phyloP scores from a whole-genome alignment of 2,329 filamentous ascomycete species.

The Lecanoromycetidae sp. region DNA sequence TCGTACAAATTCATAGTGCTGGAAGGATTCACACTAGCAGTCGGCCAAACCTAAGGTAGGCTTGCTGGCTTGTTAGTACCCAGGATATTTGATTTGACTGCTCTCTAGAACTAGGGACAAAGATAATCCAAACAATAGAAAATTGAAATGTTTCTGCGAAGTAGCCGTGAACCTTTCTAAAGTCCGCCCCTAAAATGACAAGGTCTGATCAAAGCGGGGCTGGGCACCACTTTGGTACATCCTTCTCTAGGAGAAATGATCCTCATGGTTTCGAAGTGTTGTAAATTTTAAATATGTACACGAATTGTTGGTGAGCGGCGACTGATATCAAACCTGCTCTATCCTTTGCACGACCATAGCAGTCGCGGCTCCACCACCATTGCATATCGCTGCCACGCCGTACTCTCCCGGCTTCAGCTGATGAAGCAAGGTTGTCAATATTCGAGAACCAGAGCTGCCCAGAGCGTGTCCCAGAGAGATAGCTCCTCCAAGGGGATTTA shows the following conservation, averaged over 20 bases:
- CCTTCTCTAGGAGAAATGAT: too few species aligned
- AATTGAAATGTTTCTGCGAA: too few species aligned
- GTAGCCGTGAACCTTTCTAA: too few species aligned
- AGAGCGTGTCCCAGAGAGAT: conserved; percentile 87
- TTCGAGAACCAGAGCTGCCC: conserved; percentile 84
- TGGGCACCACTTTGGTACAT: neutral
- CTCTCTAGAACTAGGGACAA: too few species aligned
- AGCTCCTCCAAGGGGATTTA: conserved; percentile 81
- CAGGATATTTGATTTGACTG: too few species aligned
- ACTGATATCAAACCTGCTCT: conserved; percentile 35
- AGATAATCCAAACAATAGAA: too few species aligned
- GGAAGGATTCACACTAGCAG: too few species aligned
- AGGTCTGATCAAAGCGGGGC: neutral
- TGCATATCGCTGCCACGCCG: conserved; percentile 91
- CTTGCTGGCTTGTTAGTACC: too few species aligned
- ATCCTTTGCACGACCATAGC: conserved; percentile 83
- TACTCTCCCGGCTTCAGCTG: conserved; percentile 88
- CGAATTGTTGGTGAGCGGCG: neutral
- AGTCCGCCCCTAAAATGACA: too few species aligned
- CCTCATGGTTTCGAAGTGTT: too few species aligned
- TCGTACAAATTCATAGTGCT: too few species aligned
- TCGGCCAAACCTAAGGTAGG: too few species aligned
- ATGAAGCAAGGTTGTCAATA: conserved; percentile 79
- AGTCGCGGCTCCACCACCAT: conserved; percentile 80
- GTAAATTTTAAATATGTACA: neutral